These are phyloP conservation scores for Boletus subcaerulescens DNA, from an alignment of 768 basidiomycete species.

Conservation along the genomic window DNA sequence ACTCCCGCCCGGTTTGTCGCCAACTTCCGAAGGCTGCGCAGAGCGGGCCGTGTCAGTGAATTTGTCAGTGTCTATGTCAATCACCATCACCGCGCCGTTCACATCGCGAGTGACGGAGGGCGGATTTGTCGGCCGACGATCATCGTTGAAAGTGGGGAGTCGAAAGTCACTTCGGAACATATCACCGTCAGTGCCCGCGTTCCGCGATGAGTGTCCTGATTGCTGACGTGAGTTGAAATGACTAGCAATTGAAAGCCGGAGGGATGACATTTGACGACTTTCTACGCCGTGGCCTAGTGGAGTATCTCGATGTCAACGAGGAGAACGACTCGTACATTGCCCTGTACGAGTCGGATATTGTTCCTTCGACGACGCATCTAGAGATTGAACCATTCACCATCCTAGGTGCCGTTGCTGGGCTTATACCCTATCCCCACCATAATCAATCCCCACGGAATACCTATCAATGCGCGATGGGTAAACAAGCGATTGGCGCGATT, in stretches of 20 bases:
- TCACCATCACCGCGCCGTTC: slow-evolving; percentile 90
- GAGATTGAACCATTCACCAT: slow-evolving; percentile 99
- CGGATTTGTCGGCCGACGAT: slow-evolving; percentile 97
- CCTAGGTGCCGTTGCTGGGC: slow-evolving; percentile 94
- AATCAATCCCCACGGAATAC: slow-evolving; percentile 99
- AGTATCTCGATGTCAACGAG: slow-evolving; percentile 98
- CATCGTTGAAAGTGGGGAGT: slow-evolving; percentile 81
- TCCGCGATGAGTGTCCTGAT: background rate
- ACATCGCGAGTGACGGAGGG: slow-evolving; percentile 96
- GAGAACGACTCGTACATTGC: slow-evolving; percentile 98
- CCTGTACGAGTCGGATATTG: slow-evolving; percentile 86
- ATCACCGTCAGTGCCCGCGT: slow-evolving; percentile 51
- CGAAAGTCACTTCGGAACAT: slow-evolving; percentile 78
- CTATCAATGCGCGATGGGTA: slow-evolving; percentile 99
- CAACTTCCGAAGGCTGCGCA: slow-evolving; percentile 88
- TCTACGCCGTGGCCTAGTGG: slow-evolving; percentile 85
- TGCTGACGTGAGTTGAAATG: slow-evolving; percentile 7
- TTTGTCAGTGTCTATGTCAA: slow-evolving; percentile 97
- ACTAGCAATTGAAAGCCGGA: slow-evolving; percentile 76
- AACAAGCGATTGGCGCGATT: slow-evolving; percentile 98
- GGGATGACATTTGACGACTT: slow-evolving; percentile 90
- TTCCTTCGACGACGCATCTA: slow-evolving; percentile 82
- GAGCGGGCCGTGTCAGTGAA: slow-evolving; percentile 89
- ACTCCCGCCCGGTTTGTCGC: slow-evolving; percentile 81
- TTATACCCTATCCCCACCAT: slow-evolving; percentile 99